phyloP scores from a whole-genome alignment of 306 rosid genomes.

The Macrotyloma uniflorum region DNA sequence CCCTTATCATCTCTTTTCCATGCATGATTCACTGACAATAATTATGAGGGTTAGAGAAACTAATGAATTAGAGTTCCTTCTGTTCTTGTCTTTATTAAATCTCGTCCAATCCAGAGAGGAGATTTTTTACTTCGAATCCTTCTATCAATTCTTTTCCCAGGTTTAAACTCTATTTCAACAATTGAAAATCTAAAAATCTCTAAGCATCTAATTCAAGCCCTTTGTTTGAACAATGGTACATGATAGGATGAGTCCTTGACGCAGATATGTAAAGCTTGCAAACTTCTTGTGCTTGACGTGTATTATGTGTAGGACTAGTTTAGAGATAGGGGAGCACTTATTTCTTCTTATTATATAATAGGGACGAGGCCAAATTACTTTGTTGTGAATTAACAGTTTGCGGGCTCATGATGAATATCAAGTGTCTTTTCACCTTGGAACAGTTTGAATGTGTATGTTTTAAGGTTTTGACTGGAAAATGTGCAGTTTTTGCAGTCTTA shows the following conservation, averaged over 20 bases:
- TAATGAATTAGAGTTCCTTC: not conserved
- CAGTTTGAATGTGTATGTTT: not conserved
- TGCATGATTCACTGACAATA: too few relatives aligned
- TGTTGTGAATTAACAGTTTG: not conserved
- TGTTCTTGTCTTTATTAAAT: not conserved
- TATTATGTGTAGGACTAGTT: not conserved
- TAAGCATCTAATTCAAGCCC: not conserved
- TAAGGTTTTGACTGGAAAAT: not conserved
- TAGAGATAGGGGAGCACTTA: not conserved
- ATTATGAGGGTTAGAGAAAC: too few relatives aligned
- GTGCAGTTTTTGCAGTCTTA: not conserved
- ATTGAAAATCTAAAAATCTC: not conserved
- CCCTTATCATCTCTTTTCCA: too few relatives aligned
- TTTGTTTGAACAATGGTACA: not conserved
- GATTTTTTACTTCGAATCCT: not conserved
- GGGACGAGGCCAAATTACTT: not conserved
- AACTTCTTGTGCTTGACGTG: not conserved
- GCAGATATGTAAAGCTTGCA: not conserved
- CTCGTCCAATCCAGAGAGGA: not conserved
- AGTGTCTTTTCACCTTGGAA: not conserved
- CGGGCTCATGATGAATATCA: not conserved
- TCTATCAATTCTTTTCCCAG: not conserved
- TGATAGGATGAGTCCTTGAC: not conserved
- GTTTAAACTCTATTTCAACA: not conserved
- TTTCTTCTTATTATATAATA: not conserved